Evolutionary conservation across 2,329 filamentous ascomycete genomes (phyloP), one percentile per base, ranked within the genome.

Genomic region (Hortaea sp.): DNA sequence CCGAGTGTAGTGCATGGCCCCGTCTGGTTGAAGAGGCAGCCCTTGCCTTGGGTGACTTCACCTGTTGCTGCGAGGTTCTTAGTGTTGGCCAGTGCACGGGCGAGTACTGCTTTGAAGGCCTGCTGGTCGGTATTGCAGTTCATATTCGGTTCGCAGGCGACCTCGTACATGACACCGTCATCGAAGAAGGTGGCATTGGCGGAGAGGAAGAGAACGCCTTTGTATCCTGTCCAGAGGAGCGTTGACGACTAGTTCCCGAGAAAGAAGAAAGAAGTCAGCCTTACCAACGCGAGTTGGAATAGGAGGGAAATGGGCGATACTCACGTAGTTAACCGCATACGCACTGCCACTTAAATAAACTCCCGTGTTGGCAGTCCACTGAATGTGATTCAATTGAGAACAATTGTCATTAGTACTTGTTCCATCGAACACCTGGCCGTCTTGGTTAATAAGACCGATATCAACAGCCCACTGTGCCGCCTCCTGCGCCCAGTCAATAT

Each of bases 51-150:
- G 20, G 20, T 20, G 32, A 9, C n/a, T 9, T 35, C 32, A 9
- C 32, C 32, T n/a, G 32, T 35, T n/a, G 32, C 32, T 4, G 48
- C 50, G 10, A 57, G 44, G 12, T 44, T 40, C 6, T 42, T 45
- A 6, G 45, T 32, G 29, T 46, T 44, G 4, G 45, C 51, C 4
- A 59, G 42, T 2, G 50, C 56, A 4, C 57, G 55, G 3, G 79
- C 73, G 12, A 85, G 69, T 48, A 82, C 81, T 35, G 82, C 82
- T 65, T 86, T 86, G 75, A 84, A 88, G 1, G 78, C 78, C 49
- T 78, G 65, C 71, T 88, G 84, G 57, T 90, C 86, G 41, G 76
- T 72, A 48, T 81, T 81, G 69, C 86, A 90, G 13, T 67, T 73
- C 20, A 63, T 60, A 2, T 59, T 66, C 2, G 72, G 66, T 54